Conservation (phyloP, 202 grass and related monocot genomes). For the Miscanthus sacchariflorus region DNA sequence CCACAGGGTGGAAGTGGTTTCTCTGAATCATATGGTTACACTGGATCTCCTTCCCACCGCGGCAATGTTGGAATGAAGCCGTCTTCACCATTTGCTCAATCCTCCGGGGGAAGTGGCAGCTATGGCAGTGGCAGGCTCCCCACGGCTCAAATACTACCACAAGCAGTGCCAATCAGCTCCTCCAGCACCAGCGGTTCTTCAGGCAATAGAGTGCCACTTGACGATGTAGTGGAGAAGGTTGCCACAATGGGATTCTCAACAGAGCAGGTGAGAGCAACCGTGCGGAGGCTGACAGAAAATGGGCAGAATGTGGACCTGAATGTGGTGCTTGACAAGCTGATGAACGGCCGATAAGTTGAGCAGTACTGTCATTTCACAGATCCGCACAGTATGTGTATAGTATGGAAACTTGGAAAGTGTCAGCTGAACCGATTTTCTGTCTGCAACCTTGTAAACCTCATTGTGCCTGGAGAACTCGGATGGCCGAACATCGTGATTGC, state of each 20-base stretch:
- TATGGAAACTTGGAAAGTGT: constrained; percentile 27
- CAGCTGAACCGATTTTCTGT: background rate
- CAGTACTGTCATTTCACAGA: background rate
- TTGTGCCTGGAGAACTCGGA: constrained; percentile 21
- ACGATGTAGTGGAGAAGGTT: constrained; percentile 96
- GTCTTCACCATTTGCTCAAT: constrained; percentile 55
- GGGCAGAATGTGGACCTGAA: constrained; percentile 97
- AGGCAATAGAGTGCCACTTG: constrained; percentile 63
- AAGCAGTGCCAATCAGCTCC: constrained; percentile 62
- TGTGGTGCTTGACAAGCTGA: constrained; percentile 87
- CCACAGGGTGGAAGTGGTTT: constrained; percentile 60
- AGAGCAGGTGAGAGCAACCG: constrained; percentile 93
- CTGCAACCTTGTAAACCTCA: background rate
- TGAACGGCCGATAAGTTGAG: constrained; percentile 66
- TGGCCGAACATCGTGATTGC: background rate
- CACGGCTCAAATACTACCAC: constrained; percentile 75
- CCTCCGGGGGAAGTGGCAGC: constrained; percentile 51
- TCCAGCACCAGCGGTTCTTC: constrained; percentile 53
- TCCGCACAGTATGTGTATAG: constrained; percentile 38
- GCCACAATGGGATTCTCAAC: constrained; percentile 94
- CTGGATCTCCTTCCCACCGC: constrained; percentile 76
- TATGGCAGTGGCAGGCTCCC: constrained; percentile 66
- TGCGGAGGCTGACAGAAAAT: constrained; percentile 86
- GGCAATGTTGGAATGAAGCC: constrained; percentile 62
- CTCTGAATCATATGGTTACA: constrained; percentile 69